Evolutionary conservation across 1,139 yeast genomes (phyloP), one percentile per base, ranked within the genome.

Genomic region (Yamadazyma dushanensis): DNA sequence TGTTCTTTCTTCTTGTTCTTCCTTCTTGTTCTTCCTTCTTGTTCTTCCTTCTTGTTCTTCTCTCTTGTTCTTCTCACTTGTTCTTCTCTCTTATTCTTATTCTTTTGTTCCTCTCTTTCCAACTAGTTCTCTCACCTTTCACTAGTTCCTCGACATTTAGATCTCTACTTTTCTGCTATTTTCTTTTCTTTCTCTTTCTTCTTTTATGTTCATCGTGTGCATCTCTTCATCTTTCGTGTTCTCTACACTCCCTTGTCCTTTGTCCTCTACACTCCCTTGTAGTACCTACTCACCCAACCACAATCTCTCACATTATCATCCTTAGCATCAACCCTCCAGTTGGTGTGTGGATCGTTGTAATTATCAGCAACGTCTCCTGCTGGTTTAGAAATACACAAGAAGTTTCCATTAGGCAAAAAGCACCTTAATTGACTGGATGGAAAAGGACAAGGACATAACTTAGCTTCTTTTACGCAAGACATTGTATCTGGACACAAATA

Each of bases 401-500:
- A 83, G 38, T 76, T 70, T 16, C 78, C 73, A 42, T 77, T 80
- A 0, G 97, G 95, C 35, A 87, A 65, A 5, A 73, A 58, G 57
- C 98, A 92, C 51, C 88, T 82, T 44, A 85, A 56, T 56, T 92
- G 96, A 2, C 95, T 82, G 36, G 80, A 78, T 1, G 96, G 92
- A 54, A 77, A 90, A 8, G 88, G 89, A 57, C 98, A 92, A 1
- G 97, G 96, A 57, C 98, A 92, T 38, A 82, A 82, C 16, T 71
- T 54, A 1, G 89, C 79, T 2, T 61, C 55, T 6, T 73, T 70
- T 0, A 86, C 98, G 62, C 98, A 92, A 8, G 72, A 67, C 32
- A 80, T 68, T 0, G 97, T 88, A 48, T 83, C 95, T 2, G 86
- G 84, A 56, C 98, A 92, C 30, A 90, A 60, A 56, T 82, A 92